These are phyloP conservation scores for Exophiala calicioides DNA, from an alignment of 2,329 filamentous ascomycete genomes.

Conservation along the genomic window DNA sequence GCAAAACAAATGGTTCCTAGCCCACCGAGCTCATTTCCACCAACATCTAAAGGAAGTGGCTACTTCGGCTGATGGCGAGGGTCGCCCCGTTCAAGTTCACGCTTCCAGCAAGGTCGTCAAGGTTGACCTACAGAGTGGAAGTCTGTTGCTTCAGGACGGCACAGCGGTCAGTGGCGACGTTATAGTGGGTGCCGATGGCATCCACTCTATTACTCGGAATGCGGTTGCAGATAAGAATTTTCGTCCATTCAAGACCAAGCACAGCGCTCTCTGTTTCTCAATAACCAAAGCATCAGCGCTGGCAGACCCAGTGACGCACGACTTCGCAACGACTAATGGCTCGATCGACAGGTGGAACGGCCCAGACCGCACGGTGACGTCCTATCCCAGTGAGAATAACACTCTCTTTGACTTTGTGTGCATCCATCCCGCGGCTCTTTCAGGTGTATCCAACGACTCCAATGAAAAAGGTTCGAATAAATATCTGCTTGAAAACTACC, in stretches of 20 bases:
- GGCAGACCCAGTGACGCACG: conserved; percentile 43
- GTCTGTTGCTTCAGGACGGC: too few relatives aligned
- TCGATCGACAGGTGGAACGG: conserved; percentile 49
- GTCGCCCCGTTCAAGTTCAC: too few relatives aligned
- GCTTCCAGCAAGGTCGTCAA: too few relatives aligned
- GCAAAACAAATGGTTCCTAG: too few relatives aligned
- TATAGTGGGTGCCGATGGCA: too few relatives aligned
- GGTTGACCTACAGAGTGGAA: too few relatives aligned
- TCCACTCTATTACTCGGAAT: background rate
- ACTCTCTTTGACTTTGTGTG: conserved; percentile 22
- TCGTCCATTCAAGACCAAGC: background rate
- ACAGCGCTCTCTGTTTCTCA: conserved; percentile 39
- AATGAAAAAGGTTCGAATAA: conserved; percentile 10
- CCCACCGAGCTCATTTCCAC: too few relatives aligned
- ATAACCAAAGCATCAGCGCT: conserved; percentile 33
- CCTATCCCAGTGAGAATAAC: conserved; percentile 33
- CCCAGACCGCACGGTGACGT: conserved; percentile 29
- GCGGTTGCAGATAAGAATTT: too few relatives aligned
- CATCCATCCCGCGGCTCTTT: conserved; percentile 27
- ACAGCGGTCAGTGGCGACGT: too few relatives aligned
- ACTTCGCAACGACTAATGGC: conserved; percentile 42
- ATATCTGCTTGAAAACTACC: conserved; percentile 12
- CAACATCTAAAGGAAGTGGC: too few relatives aligned
- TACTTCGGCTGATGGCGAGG: too few relatives aligned
- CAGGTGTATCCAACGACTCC: conserved; percentile 38